phyloP scores from a whole-genome alignment of 305 asterid genomes.

The Euphrasia arctica region DNA sequence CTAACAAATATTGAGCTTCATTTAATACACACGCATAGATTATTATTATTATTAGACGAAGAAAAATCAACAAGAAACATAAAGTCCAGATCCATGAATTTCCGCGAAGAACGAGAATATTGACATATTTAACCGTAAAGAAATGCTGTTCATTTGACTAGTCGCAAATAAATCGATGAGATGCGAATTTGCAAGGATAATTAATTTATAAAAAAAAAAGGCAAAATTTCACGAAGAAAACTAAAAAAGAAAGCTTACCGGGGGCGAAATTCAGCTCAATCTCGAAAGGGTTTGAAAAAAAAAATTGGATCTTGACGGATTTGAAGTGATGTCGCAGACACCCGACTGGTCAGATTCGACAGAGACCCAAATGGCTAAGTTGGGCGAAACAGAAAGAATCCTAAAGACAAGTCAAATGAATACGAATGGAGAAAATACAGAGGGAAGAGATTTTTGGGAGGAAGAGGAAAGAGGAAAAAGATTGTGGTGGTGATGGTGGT shows the following conservation, averaged over 20 bases:
- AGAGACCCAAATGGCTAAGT: conserved; percentile 14
- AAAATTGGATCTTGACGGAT: conserved; percentile 22
- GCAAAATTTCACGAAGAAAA: background rate
- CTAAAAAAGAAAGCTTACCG: conserved; percentile 27
- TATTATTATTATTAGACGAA: background rate
- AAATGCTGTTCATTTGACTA: conserved; percentile 19
- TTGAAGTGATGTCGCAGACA: conserved; percentile 22
- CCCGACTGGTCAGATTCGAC: conserved; percentile 18
- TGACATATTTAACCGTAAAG: conserved; percentile 6
- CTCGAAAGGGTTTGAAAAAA: conserved; percentile 15
- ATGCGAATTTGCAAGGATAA: conserved; percentile 16
- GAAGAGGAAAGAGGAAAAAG: conserved; percentile 29
- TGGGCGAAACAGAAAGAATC: conserved; percentile 31
- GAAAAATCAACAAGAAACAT: conserved; percentile 4
- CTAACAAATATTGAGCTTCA: conserved; percentile 23
- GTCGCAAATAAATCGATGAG: background rate
- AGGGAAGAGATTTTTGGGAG: conserved; percentile 31
- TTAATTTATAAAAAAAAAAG: background rate
- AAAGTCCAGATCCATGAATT: conserved; percentile 35
- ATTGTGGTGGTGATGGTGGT: conserved; percentile 6
- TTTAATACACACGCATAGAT: too few relatives aligned
- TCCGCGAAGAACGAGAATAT: conserved; percentile 24
- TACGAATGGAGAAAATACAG: conserved; percentile 36
- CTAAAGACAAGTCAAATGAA: conserved; percentile 50
- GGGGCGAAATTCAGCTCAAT: conserved; percentile 30